phyloP scores from a whole-genome alignment of 2,329 filamentous ascomycete genomes.

The Keithomyces neogunnii region DNA sequence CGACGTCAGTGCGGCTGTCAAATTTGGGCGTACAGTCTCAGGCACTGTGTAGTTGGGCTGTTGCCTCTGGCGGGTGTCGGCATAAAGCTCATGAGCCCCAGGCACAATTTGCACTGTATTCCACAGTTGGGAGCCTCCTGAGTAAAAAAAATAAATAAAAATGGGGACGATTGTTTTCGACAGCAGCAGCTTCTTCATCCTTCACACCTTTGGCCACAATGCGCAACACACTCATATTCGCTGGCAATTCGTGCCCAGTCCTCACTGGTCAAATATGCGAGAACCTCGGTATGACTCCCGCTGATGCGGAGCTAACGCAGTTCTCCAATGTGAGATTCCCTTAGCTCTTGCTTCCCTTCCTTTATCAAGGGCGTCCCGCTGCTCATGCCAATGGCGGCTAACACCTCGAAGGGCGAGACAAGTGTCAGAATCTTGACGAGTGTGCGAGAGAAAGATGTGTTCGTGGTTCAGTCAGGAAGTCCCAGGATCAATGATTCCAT shows the following conservation, averaged over 20 bases:
- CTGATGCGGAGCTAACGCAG: conserved; percentile 57
- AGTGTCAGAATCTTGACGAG: conserved; percentile 61
- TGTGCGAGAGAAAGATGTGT: conserved; percentile 97
- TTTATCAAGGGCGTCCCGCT: not conserved
- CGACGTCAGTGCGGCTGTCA: too few relatives aligned
- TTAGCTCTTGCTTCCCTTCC: conserved; percentile 10
- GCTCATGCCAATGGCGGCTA: conserved; percentile 11
- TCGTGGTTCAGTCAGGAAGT: conserved; percentile 96
- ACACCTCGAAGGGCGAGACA: conserved; percentile 50
- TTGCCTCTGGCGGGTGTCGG: not conserved
- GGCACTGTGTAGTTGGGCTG: not conserved
- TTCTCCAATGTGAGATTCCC: conserved; percentile 57
- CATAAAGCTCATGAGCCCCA: not conserved
- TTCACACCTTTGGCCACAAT: conserved; percentile 28
- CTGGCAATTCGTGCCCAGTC: conserved; percentile 57
- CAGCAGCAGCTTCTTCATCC: not conserved
- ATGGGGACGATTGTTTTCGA: not conserved
- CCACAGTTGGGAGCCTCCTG: not conserved
- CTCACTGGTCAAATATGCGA: conserved; percentile 59
- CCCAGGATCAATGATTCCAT: conserved; percentile 95
- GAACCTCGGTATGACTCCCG: conserved; percentile 57
- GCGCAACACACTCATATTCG: conserved; percentile 60
- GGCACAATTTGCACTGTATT: not conserved
- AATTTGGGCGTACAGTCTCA: not conserved
- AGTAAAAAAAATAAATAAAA: conserved; percentile 1